These are phyloP conservation scores for Xylariales sp. DNA, from an alignment of 2,329 filamentous ascomycete genomes.

Conservation along the genomic window DNA sequence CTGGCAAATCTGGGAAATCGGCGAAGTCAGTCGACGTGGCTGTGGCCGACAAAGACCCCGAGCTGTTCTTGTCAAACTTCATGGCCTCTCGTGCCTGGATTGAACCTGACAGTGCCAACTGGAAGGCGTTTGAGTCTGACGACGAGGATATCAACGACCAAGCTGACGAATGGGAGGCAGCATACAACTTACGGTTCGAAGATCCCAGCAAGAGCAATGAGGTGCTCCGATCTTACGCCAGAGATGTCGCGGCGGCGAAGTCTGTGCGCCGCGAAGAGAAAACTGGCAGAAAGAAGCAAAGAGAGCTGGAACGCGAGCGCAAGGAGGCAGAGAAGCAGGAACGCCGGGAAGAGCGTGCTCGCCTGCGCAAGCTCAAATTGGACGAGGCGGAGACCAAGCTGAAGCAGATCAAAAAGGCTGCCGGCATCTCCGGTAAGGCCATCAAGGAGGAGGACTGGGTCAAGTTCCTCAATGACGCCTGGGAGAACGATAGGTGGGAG, in stretches of 20 bases:
- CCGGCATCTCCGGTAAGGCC: slow-evolving; percentile 66
- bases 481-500: slow-evolving; percentile 88
- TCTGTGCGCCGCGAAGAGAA: slow-evolving; percentile 83
- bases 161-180: slow-evolving; percentile 84
- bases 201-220: slow-evolving; percentile 86
- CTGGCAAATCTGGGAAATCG: not conserved
- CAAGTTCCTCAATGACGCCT: slow-evolving; percentile 79
- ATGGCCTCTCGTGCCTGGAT: slow-evolving; percentile 90
- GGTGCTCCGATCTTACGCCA: slow-evolving; percentile 80
- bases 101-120: slow-evolving; percentile 55
- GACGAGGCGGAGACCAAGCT: slow-evolving; percentile 88
- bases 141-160: slow-evolving; percentile 68
- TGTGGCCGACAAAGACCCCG: slow-evolving; percentile 81
- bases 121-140: slow-evolving; percentile 86
- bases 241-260: slow-evolving; percentile 75
- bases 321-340: slow-evolving; percentile 76
- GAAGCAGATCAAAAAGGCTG: slow-evolving; percentile 81
- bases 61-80: slow-evolving; percentile 92
- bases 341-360: slow-evolving; percentile 74
- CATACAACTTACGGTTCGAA: slow-evolving; percentile 95
- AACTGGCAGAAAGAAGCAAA: slow-evolving; percentile 69
- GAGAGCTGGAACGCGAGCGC: slow-evolving; percentile 72
- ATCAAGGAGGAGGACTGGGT: slow-evolving; percentile 76
- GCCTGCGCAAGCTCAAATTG: slow-evolving; percentile 81
- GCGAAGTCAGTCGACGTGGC: slow-evolving; percentile 52